These are phyloP conservation scores for Datisca glomerata DNA, from an alignment of 306 rosid genomes.

Conservation along the genomic window DNA sequence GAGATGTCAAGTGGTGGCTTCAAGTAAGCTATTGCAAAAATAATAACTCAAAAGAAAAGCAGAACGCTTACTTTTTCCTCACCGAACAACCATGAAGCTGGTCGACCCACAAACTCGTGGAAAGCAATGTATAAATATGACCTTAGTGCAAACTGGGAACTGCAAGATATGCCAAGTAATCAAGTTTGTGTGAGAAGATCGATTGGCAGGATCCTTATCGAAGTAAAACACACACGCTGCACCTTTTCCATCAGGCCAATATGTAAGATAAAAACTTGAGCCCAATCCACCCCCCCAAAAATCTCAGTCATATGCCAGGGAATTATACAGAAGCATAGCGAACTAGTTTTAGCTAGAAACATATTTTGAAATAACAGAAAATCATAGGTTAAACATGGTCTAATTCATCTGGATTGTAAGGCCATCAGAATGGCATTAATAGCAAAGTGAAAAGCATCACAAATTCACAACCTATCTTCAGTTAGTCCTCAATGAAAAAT, in stretches of 20 bases:
- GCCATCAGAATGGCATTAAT: too few species aligned
- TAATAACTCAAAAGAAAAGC: conserved; percentile 9
- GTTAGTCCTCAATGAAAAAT: too few species aligned
- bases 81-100: conserved; percentile 66
- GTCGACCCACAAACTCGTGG: conserved; percentile 83
- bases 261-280: background rate
- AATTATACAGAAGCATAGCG: background rate
- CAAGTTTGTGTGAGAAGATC: conserved; percentile 2
- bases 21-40: conserved; percentile 2
- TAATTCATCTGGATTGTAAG: too few species aligned
- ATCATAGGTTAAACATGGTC: too few species aligned
- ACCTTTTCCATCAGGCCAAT: background rate
- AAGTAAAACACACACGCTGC: background rate
- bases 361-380: too few species aligned
- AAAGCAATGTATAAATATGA: conserved; percentile 79
- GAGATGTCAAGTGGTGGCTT: too few species aligned
- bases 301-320: background rate
- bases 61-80: conserved; percentile 65
- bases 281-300: too few species aligned
- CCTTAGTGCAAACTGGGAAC: conserved; percentile 94
- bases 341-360: background rate
- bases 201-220: conserved; percentile 4
- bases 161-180: conserved; percentile 37
- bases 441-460: too few species aligned
- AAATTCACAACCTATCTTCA: too few species aligned